These are phyloP conservation scores for Calocera viscosa DNA, from an alignment of 768 basidiomycete species.

Conservation along the genomic window DNA sequence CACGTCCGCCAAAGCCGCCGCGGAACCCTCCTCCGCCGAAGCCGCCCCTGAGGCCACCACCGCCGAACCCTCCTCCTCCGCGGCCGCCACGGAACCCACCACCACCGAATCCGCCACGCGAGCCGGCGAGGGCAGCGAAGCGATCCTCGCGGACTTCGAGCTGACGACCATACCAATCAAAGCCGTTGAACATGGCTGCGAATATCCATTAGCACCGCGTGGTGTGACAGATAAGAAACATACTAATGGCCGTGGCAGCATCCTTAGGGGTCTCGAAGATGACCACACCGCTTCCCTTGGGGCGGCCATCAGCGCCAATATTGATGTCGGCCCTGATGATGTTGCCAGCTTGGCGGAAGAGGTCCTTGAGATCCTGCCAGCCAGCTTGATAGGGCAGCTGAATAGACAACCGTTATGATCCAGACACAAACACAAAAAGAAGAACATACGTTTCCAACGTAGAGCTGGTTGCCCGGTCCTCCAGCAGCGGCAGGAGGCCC, in stretches of 20 bases:
- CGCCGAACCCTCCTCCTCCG: slow-evolving; percentile 43
- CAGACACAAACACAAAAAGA: not conserved
- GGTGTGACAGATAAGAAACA: slow-evolving; percentile 26
- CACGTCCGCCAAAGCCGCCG: slow-evolving; percentile 33
- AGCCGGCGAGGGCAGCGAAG: slow-evolving; percentile 54
- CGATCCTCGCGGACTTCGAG: slow-evolving; percentile 97
- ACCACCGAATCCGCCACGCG: slow-evolving; percentile 41
- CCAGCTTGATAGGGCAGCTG: slow-evolving; percentile 94
- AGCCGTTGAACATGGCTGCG: slow-evolving; percentile 89
- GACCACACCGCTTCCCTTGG: slow-evolving; percentile 95
- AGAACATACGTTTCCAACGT: slow-evolving; percentile 70
- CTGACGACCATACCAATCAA: slow-evolving; percentile 90
- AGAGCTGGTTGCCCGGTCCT: slow-evolving; percentile 83
- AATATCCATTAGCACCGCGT: not conserved
- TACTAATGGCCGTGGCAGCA: slow-evolving; percentile 83
- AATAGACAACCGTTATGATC: not conserved
- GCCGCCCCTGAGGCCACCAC: slow-evolving; percentile 44
- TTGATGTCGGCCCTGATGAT: slow-evolving; percentile 95
- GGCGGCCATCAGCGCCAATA: slow-evolving; percentile 80
- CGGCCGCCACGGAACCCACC: slow-evolving; percentile 25
- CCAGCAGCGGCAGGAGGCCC: slow-evolving; percentile 12
- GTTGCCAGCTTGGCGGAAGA: slow-evolving; percentile 90
- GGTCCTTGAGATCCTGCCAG: slow-evolving; percentile 96
- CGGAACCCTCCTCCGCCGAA: slow-evolving; percentile 25
- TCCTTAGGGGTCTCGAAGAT: slow-evolving; percentile 87